Evolutionary conservation across 2,329 filamentous ascomycete genomes (phyloP), one percentile per base, ranked within the genome.

Genomic region (Colletotrichum sp.): DNA sequence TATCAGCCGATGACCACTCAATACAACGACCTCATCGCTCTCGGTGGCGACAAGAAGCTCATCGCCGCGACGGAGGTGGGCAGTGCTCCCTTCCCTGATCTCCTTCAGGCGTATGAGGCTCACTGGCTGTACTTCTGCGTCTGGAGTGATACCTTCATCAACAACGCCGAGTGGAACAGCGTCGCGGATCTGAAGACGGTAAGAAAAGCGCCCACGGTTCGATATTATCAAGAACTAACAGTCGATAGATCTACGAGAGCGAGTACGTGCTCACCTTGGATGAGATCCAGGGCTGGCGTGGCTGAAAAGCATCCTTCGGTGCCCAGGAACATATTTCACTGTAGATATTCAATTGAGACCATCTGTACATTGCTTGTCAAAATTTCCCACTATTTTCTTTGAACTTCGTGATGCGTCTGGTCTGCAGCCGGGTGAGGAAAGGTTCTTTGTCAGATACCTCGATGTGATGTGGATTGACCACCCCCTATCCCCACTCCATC

Each of bases 121-220:
- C 84, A 89, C 76, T 89, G 87, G 87, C 81, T 85, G 38, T 89
- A 85, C 80, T 89, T 89, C 74, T 82, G 82, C 43, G 85, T 87
- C 7, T 89, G 87, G 87, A 80, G 81, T 13, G 85, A 85, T 5
- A 83, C 83, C 1, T 89, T 83, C 73, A 86, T 89, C 77, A 82
- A 83, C 71, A 85, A 85, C 32, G 80, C 82, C 0, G 78, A 78
- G 18, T 87, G 84, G 83, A 89, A 88, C 78, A 81, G 81, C 7
- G 38, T 85, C 3, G 84, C 83, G 4, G 80, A 85, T 28, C 79
- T 89, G 28, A 84, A 85, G 70, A 79, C 78, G 64, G 83, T 86
- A 32, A 74, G 75, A 2, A 8, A 30, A 24, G 43, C 10, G 4
- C 3, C 6, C 2, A 1, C 1, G 0, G 1, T n/a, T 16, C 12